Percentiles rank a stretch among this genome's conserved stretches.
These are phyloP conservation scores for Pleurotus citrinopileatus DNA, from an alignment of 768 basidiomycete genomes.

Conservation along the genomic window DNA sequence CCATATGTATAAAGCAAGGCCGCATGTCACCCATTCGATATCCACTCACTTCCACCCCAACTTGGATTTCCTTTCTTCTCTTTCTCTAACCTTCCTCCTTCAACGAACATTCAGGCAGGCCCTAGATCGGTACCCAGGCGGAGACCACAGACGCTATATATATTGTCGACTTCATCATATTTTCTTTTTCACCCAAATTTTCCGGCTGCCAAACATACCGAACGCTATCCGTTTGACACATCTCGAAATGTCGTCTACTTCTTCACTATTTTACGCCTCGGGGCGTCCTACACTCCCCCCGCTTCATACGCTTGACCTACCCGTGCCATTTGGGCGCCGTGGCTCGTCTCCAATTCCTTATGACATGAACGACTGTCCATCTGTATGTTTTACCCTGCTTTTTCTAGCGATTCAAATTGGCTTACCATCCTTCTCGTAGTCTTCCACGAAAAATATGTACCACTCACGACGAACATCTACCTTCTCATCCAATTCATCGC, in stretches of 20 bases:
- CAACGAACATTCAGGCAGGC: slow-evolving; percentile 2
- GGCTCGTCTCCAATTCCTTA: background rate
- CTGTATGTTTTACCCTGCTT: background rate
- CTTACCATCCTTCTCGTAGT: slow-evolving; percentile 14
- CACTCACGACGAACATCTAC: slow-evolving; percentile 32
- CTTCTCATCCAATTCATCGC: slow-evolving; percentile 37
- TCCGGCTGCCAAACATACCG: too few relatives aligned
- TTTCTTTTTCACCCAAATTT: background rate
- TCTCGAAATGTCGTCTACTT: background rate
- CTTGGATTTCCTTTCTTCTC: slow-evolving; percentile 6
- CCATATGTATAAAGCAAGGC: slow-evolving; percentile 9
- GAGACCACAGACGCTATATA: background rate
- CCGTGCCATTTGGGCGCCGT: background rate
- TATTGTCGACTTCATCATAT: background rate
- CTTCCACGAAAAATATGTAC: slow-evolving; percentile 18
- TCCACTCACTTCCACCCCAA: slow-evolving; percentile 3
- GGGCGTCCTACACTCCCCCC: slow-evolving; percentile 10
- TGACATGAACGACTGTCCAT: slow-evolving; percentile 3
- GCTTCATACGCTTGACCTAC: slow-evolving; percentile 3
- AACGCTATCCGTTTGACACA: too few relatives aligned
- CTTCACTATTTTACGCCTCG: background rate
- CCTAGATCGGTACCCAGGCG: slow-evolving; percentile 8
- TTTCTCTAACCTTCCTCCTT: background rate
- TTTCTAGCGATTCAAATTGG: slow-evolving; percentile 1
- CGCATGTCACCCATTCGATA: background rate